phyloP scores from a whole-genome alignment of 495 filamentous ascomycete genomes.

The Talaromyces trachyspermus region DNA sequence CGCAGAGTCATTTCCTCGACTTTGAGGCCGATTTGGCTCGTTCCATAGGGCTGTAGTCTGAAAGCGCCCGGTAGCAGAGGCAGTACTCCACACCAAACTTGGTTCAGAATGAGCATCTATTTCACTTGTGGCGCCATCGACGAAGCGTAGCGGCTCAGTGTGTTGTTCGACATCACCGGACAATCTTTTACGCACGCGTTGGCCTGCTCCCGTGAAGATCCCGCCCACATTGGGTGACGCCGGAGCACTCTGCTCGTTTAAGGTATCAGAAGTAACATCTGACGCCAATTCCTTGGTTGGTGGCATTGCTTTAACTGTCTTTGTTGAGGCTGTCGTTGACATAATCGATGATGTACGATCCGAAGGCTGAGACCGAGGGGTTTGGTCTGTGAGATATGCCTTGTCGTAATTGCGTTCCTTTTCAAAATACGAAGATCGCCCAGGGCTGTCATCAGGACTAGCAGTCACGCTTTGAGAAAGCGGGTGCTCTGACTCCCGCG shows the following conservation, averaged over 20 bases:
- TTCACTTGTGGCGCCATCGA: slow-evolving; percentile 48
- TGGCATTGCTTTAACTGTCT: slow-evolving; percentile 47
- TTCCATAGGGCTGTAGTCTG: slow-evolving; percentile 39
- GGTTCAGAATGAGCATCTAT: slow-evolving; percentile 59
- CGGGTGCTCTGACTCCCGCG: slow-evolving; percentile 60
- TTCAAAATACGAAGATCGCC: slow-evolving; percentile 36
- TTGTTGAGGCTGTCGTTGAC: slow-evolving; percentile 55
- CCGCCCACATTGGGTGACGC: slow-evolving; percentile 35
- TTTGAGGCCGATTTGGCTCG: slow-evolving; percentile 21
- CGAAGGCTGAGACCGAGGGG: slow-evolving; percentile 34
- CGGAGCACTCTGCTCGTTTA: not conserved
- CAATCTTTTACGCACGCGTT: slow-evolving; percentile 43
- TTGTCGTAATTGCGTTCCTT: slow-evolving; percentile 29
- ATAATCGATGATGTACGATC: slow-evolving; percentile 49
- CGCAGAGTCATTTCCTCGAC: slow-evolving; percentile 2
- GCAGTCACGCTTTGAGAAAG: slow-evolving; percentile 75
- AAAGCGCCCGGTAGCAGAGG: slow-evolving; percentile 56
- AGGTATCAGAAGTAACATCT: slow-evolving; percentile 21
- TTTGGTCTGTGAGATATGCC: slow-evolving; percentile 30
- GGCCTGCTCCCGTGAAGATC: slow-evolving; percentile 49
- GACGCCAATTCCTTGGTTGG: slow-evolving; percentile 23
- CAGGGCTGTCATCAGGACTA: slow-evolving; percentile 51
- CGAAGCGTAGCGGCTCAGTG: slow-evolving; percentile 44
- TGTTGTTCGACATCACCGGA: slow-evolving; percentile 40
- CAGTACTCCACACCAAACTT: slow-evolving; percentile 52